Base-by-base conservation (phyloP, 2,329 filamentous ascomycete genomes). In the Sporothrix curviconia region DNA sequence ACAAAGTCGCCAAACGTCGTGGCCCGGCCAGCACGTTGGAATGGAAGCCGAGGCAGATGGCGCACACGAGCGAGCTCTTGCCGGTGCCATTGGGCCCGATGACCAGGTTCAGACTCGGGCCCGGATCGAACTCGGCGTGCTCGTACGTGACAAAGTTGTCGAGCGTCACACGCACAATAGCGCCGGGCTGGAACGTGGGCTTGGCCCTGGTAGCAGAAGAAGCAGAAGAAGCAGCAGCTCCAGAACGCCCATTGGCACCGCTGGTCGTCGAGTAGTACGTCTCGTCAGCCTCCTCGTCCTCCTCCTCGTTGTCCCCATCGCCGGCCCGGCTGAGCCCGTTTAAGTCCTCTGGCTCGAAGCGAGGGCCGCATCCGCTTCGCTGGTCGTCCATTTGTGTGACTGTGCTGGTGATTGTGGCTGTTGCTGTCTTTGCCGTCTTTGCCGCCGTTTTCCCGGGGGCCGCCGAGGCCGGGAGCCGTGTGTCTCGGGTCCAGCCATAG, bases 41-140 rank as follows among this genome's bases (percentile, higher is more conserved):
- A 32, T 84, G 82, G 78, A 87, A 96, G 49, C 94, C 94, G 14
- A 99, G 74, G 67, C 94, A 97, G 64, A 99, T 95, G 44, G 94
- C 94, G 72, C 94, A 99, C 43, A 99, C 92, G 25, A 99, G 78
- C 0, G 94, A 96, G 72, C 92, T 97, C 74, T 99, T 99, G 56
- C 94, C 94, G 0, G 94, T 97, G 34, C 94, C 94, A 67, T 99
- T 99, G n/a, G 94, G 94, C 0, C 94, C 94, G 64, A 99, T 96
- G 55, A 99, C 86, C 92, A 99, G 97, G 70, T 99, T 99, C 67
- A 99, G 72, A 68, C 89, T 92, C 1, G 94, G 92, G 0, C 94
- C 94, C 12, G 91, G 90, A 59, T 87, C 83, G 71, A 97, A 96
- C 63, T 96, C 92, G 56, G 91, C 92, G 55, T 86, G 84, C 51